Evolutionary conservation across 371 early-diverging fungal species (phyloP), one percentile per base, ranked within the genome.

Genomic region (Mucor lusitanicus): DNA sequence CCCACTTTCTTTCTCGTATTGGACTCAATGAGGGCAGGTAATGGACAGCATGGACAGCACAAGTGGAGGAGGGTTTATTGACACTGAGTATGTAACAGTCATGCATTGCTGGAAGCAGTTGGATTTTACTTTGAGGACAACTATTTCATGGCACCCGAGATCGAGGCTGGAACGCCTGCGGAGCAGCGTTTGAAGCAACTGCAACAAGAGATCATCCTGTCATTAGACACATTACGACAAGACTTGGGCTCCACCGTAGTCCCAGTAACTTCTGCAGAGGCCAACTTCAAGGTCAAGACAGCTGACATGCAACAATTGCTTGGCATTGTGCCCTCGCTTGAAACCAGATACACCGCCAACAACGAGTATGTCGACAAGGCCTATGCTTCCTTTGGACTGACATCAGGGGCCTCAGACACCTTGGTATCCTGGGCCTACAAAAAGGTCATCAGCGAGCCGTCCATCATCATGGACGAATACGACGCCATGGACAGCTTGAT

Each of bases 361-460:
- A 40, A 72, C 48, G 48, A 66, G 6, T 74, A 78, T 28, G 48
- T 73, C 1, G 74, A 72, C 13, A 59, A 72, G 8, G 70, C 75
- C 13, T 76, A 74, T 39, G 60, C 65, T 13, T 42, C 40, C 11
- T 76, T 90, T 39, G 90, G 90, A 3, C 74, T 81, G 15, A 72
- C 78, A 3, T 66, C 76, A 0, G 80, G 82, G 19, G 88, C 85
- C 13, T 67, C 70, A 8, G 87, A 87, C 50, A 62, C 68, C 8
- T 56, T 87, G 13, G 73, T 88, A 3, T 61, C 74, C 0, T 89
- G 90, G 78, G 68, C 79, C 0, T 88, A 87, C 56, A 75, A 70
- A 6, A 73, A 67, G 5, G 46, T 78, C 9, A 35, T 75, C 0
- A 57, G 67, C 5, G 89, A 90, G 55, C 61, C 77, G 6, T 59